These are phyloP conservation scores for Backusella tuberculispora DNA, from an alignment of 192 early-diverging fungal species.

Conservation along the genomic window DNA sequence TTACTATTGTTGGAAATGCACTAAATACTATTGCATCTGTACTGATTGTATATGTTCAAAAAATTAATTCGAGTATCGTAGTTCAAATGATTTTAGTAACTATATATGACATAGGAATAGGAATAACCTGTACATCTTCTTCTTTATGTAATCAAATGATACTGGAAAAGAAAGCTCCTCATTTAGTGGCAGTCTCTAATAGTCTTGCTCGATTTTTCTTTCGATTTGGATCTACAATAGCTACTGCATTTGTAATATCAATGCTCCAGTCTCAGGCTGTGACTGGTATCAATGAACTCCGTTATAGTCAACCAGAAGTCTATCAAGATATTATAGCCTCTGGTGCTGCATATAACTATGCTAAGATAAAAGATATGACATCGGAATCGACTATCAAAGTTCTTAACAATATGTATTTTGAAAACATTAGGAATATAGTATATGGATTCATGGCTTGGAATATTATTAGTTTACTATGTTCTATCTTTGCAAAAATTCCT, in stretches of 20 bases:
- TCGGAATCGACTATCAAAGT: background rate
- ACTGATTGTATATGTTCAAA: too few relatives aligned
- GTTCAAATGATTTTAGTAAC: too few relatives aligned
- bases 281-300: background rate
- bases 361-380: background rate
- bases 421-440: background rate
- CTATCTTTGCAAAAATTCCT: background rate
- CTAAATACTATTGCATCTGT: too few relatives aligned
- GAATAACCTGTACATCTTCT: too few relatives aligned
- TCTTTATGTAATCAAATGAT: too few relatives aligned
- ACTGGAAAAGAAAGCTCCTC: too few relatives aligned
- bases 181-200: too few relatives aligned
- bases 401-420: background rate
- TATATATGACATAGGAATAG: too few relatives aligned
- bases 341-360: background rate
- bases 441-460: background rate
- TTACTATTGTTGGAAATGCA: too few relatives aligned
- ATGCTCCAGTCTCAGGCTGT: background rate
- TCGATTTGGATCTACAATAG: background rate
- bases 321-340: background rate
- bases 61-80: too few relatives aligned
- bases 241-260: background rate
- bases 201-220: background rate
- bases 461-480: background rate
- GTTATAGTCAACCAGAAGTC: background rate